phyloP scores from a whole-genome alignment of 768 basidiomycete genomes.

The Lepiota venenata region DNA sequence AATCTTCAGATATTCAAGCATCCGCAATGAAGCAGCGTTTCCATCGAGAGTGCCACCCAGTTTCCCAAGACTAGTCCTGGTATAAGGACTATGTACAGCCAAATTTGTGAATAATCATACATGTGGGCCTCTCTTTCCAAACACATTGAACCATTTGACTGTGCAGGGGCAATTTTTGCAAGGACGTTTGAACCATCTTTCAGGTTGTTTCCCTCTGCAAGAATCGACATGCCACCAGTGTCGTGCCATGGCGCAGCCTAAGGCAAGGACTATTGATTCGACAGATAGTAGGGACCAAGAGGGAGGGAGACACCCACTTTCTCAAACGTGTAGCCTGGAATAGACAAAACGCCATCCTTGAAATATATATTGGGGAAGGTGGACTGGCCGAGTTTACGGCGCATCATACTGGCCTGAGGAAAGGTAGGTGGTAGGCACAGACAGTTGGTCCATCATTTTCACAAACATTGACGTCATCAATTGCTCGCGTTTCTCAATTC shows the following conservation, averaged over 20 bases:
- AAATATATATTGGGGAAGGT: slow-evolving; percentile 59
- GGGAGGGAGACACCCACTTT: slow-evolving; percentile 37
- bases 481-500: no score
- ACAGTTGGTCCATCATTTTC: not conserved
- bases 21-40: slow-evolving; percentile 47
- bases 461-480: slow-evolving; percentile 16
- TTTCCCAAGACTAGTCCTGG: slow-evolving; percentile 40
- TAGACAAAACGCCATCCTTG: slow-evolving; percentile 52
- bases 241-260: slow-evolving; percentile 69
- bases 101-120: slow-evolving; percentile 31
- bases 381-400: slow-evolving; percentile 53
- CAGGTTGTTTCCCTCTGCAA: slow-evolving; percentile 66
- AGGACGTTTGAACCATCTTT: slow-evolving; percentile 68
- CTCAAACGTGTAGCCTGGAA: slow-evolving; percentile 74
- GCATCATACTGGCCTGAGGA: slow-evolving; percentile 30
- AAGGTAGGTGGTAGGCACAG: not conserved
- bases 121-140: slow-evolving; percentile 73
- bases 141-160: slow-evolving; percentile 70
- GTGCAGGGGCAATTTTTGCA: slow-evolving; percentile 71
- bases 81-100: not conserved
- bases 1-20: slow-evolving; percentile 67
- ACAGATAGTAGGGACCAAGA: not conserved
- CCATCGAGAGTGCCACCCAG: slow-evolving; percentile 48
- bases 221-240: slow-evolving; percentile 65
- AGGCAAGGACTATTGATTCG: slow-evolving; percentile 7